Evolutionary conservation across 129 eudicot genomes (phyloP).

Genomic region (Centaurea solstitialis): DNA sequence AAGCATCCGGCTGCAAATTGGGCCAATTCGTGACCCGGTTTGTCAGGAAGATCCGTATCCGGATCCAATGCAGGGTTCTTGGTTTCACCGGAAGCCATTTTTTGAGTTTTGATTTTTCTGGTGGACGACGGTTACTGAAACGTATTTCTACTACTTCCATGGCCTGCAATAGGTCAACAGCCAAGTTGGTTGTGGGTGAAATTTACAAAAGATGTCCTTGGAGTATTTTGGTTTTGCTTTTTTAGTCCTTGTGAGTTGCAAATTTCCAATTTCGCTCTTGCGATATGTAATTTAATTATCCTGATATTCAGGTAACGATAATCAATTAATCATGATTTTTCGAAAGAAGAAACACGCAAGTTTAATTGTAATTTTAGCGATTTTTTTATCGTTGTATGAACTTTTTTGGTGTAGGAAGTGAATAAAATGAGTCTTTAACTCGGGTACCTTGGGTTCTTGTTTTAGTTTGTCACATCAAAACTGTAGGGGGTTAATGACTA

Average conservation of each 20-base stretch:
- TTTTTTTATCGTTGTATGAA: no score
- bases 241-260: background rate
- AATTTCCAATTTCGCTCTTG: background rate
- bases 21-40: constrained; percentile 65
- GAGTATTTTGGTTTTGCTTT: background rate
- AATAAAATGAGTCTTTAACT: no score
- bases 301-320: background rate
- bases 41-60: constrained; percentile 52
- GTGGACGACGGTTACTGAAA: background rate
- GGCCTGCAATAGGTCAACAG: constrained; percentile 1
- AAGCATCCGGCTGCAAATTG: constrained; percentile 92
- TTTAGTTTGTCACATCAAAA: no score
- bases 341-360: no score
- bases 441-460: no score
- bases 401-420: no score
- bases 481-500: no score
- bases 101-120: background rate
- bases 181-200: background rate
- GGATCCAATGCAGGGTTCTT: constrained; percentile 62
- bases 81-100: constrained; percentile 44
- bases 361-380: no score
- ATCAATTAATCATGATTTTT: no score
- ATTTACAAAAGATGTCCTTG: background rate
- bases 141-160: background rate
- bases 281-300: background rate